These are phyloP conservation scores for Trypanosoma avium DNA, from an alignment of 208 protist species.

Conservation along the genomic window DNA sequence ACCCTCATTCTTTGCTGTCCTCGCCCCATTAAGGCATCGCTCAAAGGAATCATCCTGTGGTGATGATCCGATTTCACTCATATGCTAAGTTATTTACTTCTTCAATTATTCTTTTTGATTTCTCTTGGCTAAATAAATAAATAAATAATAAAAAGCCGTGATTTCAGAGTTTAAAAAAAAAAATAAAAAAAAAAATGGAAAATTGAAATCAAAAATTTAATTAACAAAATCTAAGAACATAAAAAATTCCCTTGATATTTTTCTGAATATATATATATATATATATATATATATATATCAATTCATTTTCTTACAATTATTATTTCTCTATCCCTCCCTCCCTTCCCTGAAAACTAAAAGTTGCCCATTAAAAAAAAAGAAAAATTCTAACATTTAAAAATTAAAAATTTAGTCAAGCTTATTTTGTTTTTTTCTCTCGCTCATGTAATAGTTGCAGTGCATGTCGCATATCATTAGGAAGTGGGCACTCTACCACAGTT, in stretches of 20 bases:
- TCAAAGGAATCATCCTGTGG: slow-evolving; percentile 8
- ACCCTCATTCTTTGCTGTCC: slow-evolving; percentile 51
- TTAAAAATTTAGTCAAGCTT: background rate
- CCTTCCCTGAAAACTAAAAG: too few relatives aligned
- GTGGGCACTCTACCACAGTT: slow-evolving; percentile 49
- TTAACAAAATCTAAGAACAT: too few relatives aligned
- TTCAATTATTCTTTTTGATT: background rate
- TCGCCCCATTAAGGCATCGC: slow-evolving; percentile 29
- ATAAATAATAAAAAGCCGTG: background rate
- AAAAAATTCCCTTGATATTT: too few relatives aligned
- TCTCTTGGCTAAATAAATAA: too few relatives aligned
- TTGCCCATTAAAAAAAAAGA: slow-evolving; percentile 5
- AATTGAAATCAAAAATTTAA: too few relatives aligned
- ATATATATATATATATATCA: too few relatives aligned
- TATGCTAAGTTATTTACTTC: background rate
- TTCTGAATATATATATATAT: too few relatives aligned
- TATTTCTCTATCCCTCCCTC: too few relatives aligned
- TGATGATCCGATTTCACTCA: background rate
- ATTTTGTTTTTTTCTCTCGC: slow-evolving; percentile 4
- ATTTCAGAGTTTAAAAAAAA: too few relatives aligned
- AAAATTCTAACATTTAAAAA: background rate
- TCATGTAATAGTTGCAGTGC: slow-evolving; percentile 41
- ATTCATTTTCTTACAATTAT: too few relatives aligned
- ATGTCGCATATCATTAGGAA: slow-evolving; percentile 54
- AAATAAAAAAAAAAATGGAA: too few relatives aligned